Evolutionary conservation across 2,329 filamentous ascomycete genomes (phyloP), one percentile per base, ranked within the genome.

Genomic region (Venturia oleaginea): DNA sequence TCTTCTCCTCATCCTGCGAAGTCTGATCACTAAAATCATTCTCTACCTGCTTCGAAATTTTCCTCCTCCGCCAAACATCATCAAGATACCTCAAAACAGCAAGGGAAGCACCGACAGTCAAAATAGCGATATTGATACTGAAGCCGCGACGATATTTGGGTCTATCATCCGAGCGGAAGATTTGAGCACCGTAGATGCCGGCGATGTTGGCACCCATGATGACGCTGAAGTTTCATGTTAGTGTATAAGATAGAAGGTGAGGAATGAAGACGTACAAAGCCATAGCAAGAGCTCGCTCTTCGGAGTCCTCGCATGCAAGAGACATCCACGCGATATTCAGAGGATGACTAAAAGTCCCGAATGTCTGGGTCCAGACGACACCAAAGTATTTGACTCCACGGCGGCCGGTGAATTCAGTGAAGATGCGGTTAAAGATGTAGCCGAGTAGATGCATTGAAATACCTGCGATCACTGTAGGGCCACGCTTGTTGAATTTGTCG

Each of bases 321-420:
- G 82, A 84, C 70, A 86, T 76, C 83, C 83, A 86, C 0, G 83
- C 80, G 61, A 86, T 83, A 69, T 86, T 86, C 27, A 86, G 76
- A 0, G 81, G 81, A 64, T 84, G 81, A 1, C 80, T 79, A 65
- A 83, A 83, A 4, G 80, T 83, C 24, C 80, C 81, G 65, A 84
- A 83, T 0, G 75, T 78, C 68, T 84, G 81, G 0, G 81, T 84
- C 80, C 80, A 83, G 27, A 84, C 77, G 2, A 84, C 81, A 37
- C 81, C 81, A 66, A 84, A 83, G 71, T 83, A 83, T 3, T 76
- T 74, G 0, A 79, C 74, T 3, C 79, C 78, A 10, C 75, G 75
- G 42, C 61, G 61, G 15, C 71, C 71, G 22, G 69, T 69, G 24
- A 80, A 68, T 64, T 80, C 77, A 0, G 81, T 82, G 68, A 84